Evolutionary conservation across 169 alveolate species (phyloP).

Genomic region (Theileria annulata): DNA sequence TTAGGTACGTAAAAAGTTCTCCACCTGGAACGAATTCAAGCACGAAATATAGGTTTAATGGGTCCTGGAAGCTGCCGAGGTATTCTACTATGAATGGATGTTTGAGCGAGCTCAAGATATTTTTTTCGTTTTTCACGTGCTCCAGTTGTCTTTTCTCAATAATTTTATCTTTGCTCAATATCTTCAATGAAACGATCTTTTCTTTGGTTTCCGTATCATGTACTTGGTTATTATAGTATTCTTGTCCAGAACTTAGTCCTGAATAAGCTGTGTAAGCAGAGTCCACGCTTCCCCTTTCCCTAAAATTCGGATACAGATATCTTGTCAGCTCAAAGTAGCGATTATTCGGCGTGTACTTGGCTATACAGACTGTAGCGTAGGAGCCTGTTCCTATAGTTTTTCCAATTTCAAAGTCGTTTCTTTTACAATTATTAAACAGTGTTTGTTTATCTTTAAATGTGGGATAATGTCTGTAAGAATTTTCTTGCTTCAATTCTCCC

Average conservation of each 20-base stretch:
- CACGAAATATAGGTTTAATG: constrained; percentile 71
- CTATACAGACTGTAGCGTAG: constrained; percentile 66
- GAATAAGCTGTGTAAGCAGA: not conserved
- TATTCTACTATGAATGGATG: constrained; percentile 81
- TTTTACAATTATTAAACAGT: constrained; percentile 24
- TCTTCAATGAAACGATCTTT: constrained; percentile 66
- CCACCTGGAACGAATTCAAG: constrained; percentile 84
- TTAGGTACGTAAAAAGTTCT: constrained; percentile 74
- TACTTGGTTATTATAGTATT: not conserved
- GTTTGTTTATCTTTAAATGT: not conserved
- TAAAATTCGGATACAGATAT: not conserved
- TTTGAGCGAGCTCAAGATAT: constrained; percentile 60
- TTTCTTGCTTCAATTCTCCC: not conserved
- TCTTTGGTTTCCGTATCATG: not conserved
- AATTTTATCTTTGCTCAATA: constrained; percentile 70
- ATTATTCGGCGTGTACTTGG: not conserved
- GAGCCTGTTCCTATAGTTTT: constrained; percentile 68
- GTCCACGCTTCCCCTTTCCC: not conserved
- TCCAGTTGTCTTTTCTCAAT: constrained; percentile 65
- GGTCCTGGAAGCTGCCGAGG: constrained; percentile 77
- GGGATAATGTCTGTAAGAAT: not conserved
- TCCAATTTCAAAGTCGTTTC: constrained; percentile 42
- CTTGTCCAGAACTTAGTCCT: not conserved
- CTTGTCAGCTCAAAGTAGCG: not conserved
- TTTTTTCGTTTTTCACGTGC: constrained; percentile 70